Conservation (phyloP, 495 filamentous ascomycete genomes). For the Cercophora samala region DNA sequence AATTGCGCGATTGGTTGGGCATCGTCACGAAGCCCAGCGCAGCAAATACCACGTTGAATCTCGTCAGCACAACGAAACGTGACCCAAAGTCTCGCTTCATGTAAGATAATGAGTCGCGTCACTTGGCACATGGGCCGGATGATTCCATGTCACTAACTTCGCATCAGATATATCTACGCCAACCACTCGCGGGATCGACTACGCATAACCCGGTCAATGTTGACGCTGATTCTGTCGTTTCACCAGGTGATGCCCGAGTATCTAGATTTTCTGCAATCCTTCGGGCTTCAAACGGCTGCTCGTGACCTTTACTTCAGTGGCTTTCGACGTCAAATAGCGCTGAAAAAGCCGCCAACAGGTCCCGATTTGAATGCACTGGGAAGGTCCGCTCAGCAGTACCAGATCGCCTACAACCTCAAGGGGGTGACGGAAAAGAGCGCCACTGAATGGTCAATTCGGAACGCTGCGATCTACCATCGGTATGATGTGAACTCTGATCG, state of each 20-base stretch:
- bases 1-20: slow-evolving; percentile 24
- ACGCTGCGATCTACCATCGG: slow-evolving; percentile 43
- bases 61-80: slow-evolving; percentile 17
- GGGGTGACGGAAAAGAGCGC: slow-evolving; percentile 22
- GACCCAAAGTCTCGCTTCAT: slow-evolving; percentile 36
- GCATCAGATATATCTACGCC: slow-evolving; percentile 27
- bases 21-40: background rate
- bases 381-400: slow-evolving; percentile 38
- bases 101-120: slow-evolving; percentile 17
- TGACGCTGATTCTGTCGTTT: slow-evolving; percentile 37
- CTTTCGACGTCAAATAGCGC: slow-evolving; percentile 29
- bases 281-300: slow-evolving; percentile 30
- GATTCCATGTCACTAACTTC: background rate
- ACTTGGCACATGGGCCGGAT: too few relatives aligned
- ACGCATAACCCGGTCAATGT: slow-evolving; percentile 31
- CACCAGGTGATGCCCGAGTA: slow-evolving; percentile 47
- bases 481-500: slow-evolving; percentile 42
- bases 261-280: slow-evolving; percentile 43
- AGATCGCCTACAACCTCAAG: slow-evolving; percentile 44
- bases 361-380: slow-evolving; percentile 25
- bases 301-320: slow-evolving; percentile 24
- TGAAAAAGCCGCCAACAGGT: slow-evolving; percentile 30
- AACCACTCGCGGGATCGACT: slow-evolving; percentile 25
- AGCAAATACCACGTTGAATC: slow-evolving; percentile 8
- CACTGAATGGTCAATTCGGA: slow-evolving; percentile 42